Evolutionary conservation across 2,329 filamentous ascomycete species (phyloP).

Genomic region (Septoria petroselini): DNA sequence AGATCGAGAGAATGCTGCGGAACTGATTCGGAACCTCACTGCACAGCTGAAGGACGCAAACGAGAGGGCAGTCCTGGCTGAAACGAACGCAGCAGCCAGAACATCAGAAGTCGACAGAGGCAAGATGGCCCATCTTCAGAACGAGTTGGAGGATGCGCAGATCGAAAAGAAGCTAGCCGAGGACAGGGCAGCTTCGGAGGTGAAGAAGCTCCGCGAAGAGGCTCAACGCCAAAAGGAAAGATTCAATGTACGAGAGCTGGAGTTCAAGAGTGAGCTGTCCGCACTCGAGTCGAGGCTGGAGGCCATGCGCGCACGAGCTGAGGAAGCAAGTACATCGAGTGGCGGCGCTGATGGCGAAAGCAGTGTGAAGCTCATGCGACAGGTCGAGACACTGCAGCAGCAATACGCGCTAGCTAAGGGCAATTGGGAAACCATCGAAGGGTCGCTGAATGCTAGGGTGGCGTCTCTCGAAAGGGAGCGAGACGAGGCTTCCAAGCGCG

Average conservation of each 20-base stretch:
- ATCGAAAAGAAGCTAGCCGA: conserved; percentile 74
- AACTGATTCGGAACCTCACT: conserved; percentile 66
- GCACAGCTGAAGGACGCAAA: conserved; percentile 66
- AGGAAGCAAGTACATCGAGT: conserved; percentile 71
- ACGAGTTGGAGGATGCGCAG: conserved; percentile 62
- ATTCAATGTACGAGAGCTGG: conserved; percentile 65
- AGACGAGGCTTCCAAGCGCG: conserved; percentile 77
- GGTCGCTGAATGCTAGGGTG: conserved; percentile 74
- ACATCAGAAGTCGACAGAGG: conserved; percentile 64
- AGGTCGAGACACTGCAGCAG: conserved; percentile 92
- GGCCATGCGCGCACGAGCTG: conserved; percentile 75
- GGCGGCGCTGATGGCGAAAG: conserved; percentile 58
- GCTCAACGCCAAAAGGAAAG: conserved; percentile 70
- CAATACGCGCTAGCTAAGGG: conserved; percentile 92
- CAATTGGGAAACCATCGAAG: conserved; percentile 96
- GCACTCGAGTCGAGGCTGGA: conserved; percentile 86
- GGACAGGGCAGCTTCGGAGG: conserved; percentile 67
- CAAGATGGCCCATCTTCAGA: conserved; percentile 54
- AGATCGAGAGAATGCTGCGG: conserved; percentile 44
- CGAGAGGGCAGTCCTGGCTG: conserved; percentile 63
- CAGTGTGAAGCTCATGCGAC: conserved; percentile 70
- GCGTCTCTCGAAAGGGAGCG: conserved; percentile 81
- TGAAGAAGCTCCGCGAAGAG: conserved; percentile 70
- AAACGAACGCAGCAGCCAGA: conserved; percentile 64
- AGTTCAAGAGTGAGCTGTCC: conserved; percentile 73